A percentile compares a stretch with the other conserved stretches of the same genome.
Conservation (phyloP, 2,329 filamentous ascomycete genomes). For the Penicillium sp. region DNA sequence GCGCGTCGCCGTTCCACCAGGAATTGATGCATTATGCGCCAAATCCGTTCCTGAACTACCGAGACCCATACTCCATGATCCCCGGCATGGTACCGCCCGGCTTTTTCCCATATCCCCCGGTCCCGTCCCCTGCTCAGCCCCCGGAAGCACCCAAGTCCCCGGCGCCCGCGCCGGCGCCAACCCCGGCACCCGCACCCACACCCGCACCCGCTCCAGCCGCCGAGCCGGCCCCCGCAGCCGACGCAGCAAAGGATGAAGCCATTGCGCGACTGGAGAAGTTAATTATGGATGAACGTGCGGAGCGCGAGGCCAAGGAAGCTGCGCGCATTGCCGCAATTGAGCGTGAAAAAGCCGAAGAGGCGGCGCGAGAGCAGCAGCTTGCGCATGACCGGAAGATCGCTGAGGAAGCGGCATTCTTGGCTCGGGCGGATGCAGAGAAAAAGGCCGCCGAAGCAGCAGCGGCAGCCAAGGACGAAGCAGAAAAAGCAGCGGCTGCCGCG, state of each 20-base stretch:
- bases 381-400: constrained; percentile 48
- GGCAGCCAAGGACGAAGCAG: constrained; percentile 50
- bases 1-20: constrained; percentile 38
- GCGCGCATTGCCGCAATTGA: constrained; percentile 51
- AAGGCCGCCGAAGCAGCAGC: constrained; percentile 54
- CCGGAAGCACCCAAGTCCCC: constrained; percentile 26
- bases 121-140: constrained; percentile 39
- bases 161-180: constrained; percentile 20
- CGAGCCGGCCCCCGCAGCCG: constrained; percentile 31
- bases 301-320: constrained; percentile 47
- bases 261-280: constrained; percentile 66
- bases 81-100: constrained; percentile 41
- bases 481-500: constrained; percentile 46
- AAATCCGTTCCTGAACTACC: constrained; percentile 41
- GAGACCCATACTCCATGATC: constrained; percentile 40
- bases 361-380: constrained; percentile 41
- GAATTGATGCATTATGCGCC: constrained; percentile 46
- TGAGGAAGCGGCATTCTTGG: constrained; percentile 51
- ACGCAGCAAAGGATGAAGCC: constrained; percentile 59
- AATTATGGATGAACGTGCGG: constrained; percentile 50
- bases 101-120: constrained; percentile 44
- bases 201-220: constrained; percentile 21
- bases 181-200: constrained; percentile 21
- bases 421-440: constrained; percentile 53
- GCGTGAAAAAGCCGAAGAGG: constrained; percentile 53